These are phyloP conservation scores for Aspergillus aculeatus DNA, from an alignment of 2,329 filamentous ascomycete genomes.

Conservation along the genomic window DNA sequence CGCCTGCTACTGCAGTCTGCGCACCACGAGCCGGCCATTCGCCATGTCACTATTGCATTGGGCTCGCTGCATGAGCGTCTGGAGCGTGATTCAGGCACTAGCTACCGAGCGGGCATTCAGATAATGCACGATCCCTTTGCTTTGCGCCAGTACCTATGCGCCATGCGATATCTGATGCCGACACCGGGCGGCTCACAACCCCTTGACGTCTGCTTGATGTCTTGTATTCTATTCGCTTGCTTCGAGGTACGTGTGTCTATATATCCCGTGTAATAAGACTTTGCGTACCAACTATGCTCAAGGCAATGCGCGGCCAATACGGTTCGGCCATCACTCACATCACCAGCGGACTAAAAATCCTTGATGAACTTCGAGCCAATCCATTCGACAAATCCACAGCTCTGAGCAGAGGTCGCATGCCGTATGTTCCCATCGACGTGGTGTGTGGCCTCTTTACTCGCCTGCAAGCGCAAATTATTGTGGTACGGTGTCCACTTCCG, in stretches of 20 bases:
- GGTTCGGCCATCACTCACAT: not conserved
- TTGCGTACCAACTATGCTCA: not conserved
- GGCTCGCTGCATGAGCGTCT: not conserved
- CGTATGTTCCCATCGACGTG: not conserved
- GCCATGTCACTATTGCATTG: not conserved
- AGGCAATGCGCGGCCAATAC: not conserved
- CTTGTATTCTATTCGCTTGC: not conserved
- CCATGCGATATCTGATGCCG: not conserved
- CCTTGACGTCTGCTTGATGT: not conserved
- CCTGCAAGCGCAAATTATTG: not conserved
- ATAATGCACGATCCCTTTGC: not conserved
- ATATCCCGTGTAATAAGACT: not conserved
- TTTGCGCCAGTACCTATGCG: not conserved
- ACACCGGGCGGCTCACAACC: not conserved
- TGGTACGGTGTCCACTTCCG: not conserved
- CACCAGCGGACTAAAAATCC: conserved; percentile 1
- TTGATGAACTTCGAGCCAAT: not conserved
- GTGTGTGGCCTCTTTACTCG: not conserved
- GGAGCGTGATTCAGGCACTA: not conserved
- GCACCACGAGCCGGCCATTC: not conserved
- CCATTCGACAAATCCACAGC: not conserved
- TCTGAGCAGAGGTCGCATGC: not conserved
- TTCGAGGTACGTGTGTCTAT: not conserved
- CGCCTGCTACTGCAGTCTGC: not conserved
- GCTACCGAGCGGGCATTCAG: not conserved